phyloP scores from a whole-genome alignment of 192 early-diverging fungal species.

The Phlyctochytrium bullatum region DNA sequence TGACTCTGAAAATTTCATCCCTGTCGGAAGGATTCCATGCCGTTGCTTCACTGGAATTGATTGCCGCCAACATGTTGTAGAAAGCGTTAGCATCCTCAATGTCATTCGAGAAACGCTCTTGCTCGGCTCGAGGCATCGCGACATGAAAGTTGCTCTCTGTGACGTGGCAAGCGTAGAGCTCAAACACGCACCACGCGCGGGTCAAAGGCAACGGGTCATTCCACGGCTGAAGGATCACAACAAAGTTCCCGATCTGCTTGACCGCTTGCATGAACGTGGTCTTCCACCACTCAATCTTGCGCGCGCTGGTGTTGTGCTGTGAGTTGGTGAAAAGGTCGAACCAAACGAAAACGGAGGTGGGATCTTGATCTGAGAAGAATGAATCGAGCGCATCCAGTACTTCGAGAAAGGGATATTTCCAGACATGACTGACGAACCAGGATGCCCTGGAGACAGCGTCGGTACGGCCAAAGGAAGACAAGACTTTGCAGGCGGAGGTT shows the following conservation, averaged over 20 bases:
- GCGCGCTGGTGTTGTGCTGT: constrained; percentile 19
- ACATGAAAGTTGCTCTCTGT: constrained; percentile 15
- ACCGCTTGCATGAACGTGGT: constrained; percentile 33
- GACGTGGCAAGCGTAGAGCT: constrained; percentile 20
- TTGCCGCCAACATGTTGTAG: not conserved
- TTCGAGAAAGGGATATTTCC: constrained; percentile 30
- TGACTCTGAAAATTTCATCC: not conserved
- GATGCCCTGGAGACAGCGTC: constrained; percentile 7
- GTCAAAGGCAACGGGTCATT: constrained; percentile 25
- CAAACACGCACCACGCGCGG: constrained; percentile 34
- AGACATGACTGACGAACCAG: constrained; percentile 33
- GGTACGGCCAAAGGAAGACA: not conserved
- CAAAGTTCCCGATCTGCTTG: constrained; percentile 17
- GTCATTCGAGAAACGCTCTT: not conserved
- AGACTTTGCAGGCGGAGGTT: not conserved
- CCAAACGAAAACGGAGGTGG: constrained; percentile 20
- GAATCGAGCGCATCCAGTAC: constrained; percentile 27
- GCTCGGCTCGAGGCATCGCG: not conserved
- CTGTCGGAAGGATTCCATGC: constrained; percentile 4
- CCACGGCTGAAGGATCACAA: constrained; percentile 32
- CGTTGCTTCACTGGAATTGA: not conserved
- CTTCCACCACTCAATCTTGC: constrained; percentile 27
- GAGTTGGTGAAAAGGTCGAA: constrained; percentile 34
- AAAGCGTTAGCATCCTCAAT: not conserved
- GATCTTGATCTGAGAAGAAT: constrained; percentile 2